Percentiles rank a stretch among this genome's conserved stretches.
Evolutionary conservation across 371 early-diverging fungal genomes (phyloP).

Genomic region (Apophysomyces sp.): DNA sequence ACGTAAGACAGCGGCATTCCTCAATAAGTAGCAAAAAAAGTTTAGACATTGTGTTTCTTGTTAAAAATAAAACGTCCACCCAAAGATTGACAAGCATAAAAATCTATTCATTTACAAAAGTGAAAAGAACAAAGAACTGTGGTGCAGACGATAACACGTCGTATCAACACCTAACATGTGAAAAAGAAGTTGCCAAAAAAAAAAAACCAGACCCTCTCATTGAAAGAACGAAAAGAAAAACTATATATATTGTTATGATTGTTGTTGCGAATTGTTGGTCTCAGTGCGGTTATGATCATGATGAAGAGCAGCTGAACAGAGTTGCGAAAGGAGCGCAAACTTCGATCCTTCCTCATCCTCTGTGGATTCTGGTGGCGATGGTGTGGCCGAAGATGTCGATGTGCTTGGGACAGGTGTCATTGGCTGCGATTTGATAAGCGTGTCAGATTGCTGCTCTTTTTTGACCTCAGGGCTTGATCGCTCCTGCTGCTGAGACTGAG

Average conservation of each 20-base stretch:
- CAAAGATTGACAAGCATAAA: neutral
- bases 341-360: constrained; percentile 37
- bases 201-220: neutral
- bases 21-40: too few relatives aligned
- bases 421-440: constrained; percentile 18
- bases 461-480: neutral
- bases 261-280: constrained; percentile 6
- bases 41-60: too few relatives aligned
- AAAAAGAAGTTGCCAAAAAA: neutral
- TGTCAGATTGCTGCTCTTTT: constrained; percentile 12
- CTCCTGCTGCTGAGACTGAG: neutral
- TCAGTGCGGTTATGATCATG: constrained; percentile 14
- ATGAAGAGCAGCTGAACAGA: constrained; percentile 43
- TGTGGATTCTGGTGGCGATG: constrained; percentile 32
- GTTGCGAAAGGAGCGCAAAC: constrained; percentile 39
- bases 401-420: constrained; percentile 43
- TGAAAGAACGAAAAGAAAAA: constrained; percentile 5
- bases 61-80: too few relatives aligned
- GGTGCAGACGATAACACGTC: neutral
- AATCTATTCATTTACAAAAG: neutral
- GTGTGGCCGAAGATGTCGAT: constrained; percentile 35
- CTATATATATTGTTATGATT: constrained; percentile 8
- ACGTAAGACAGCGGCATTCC: too few relatives aligned
- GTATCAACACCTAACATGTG: neutral
- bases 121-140: neutral